Base-by-base conservation (phyloP, 345 rosid genomes). In the Rhodomyrtus tomentosa region DNA sequence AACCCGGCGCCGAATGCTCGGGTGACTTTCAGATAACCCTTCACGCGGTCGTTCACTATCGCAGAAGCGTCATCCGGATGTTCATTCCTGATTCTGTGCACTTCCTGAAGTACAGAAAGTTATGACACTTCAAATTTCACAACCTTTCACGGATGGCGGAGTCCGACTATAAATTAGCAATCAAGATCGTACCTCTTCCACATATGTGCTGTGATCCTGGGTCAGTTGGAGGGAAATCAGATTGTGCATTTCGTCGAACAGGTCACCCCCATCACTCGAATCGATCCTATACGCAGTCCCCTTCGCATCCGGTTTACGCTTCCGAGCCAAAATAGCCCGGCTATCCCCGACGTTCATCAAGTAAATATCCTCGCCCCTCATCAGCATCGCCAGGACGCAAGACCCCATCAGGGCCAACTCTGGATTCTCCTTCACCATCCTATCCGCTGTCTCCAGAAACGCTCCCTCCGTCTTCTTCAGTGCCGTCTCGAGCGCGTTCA, bases 1-100 rank as follows among this genome's bases (percentile, higher is more conserved):
- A 95, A 95, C 29, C 98, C 99, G 40, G 96, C 98, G 7, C 99
- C 98, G 56, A 96, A 96, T 27, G 99, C 99, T 16, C 99, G 94
- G 86, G 98, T 96, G 85, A 95, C 98, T 90, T 93, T 96, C 91
- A 96, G 86, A 55, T 93, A 95, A 82, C 99, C 98, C 86, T 96
- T 96, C 5, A 96, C 98, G 81, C 99, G 92, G 51, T 95, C 98
- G 81, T 96, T 96, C 85, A 89, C 87, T 32, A 96, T 83, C 2
- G 97, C 94, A 20, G 90, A 87, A 49, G 90, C 91, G 87, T 96
- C 99, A 84, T 93, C 98, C 16, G 95, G 95, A 84, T 96, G 99
- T 82, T 93, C 98, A 72, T 88, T 91, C 88, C 87, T 94, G 50
- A 96, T 94, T 90, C 98, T 93, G 50, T 87, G 85, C 76, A 93